Conservation (phyloP, 345 rosid species). For the Balakata baccata region DNA sequence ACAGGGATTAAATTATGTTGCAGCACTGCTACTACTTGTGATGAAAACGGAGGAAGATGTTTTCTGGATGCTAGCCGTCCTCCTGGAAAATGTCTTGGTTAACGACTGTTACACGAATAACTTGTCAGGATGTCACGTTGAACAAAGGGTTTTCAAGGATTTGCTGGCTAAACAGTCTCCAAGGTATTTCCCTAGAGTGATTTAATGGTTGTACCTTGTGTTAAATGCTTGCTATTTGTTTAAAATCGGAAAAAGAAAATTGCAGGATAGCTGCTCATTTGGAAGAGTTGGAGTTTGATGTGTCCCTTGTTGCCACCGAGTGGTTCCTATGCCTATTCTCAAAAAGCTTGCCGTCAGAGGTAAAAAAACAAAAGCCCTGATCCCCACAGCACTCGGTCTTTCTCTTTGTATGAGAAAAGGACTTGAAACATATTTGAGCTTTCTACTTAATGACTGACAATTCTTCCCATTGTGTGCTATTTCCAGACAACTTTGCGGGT, state of each 20-base stretch:
- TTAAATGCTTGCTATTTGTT: conserved; percentile 1
- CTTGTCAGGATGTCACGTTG: conserved; percentile 96
- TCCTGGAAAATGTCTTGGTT: conserved; percentile 88
- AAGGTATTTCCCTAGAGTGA: conserved; percentile 38
- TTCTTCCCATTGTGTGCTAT: conserved; percentile 3
- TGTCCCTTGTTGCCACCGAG: conserved; percentile 96
- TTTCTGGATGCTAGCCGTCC: conserved; percentile 98
- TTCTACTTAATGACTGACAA: conserved; percentile 8
- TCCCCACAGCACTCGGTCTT: neutral
- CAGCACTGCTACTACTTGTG: conserved; percentile 85
- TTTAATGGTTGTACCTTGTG: neutral
- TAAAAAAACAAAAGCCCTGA: conserved; percentile 25
- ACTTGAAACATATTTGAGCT: neutral
- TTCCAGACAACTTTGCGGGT: conserved; percentile 88
- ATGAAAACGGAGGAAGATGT: conserved; percentile 99
- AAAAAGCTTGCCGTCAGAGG: conserved; percentile 99
- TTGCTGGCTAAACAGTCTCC: conserved; percentile 82
- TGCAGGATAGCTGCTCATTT: conserved; percentile 87
- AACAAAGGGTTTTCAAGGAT: conserved; percentile 95
- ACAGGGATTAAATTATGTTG: conserved; percentile 97
- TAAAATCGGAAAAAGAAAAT: conserved; percentile 20
- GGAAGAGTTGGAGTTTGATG: conserved; percentile 89
- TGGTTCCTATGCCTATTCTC: conserved; percentile 99
- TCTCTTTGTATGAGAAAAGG: neutral
- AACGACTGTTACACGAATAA: conserved; percentile 92